These are phyloP conservation scores for Globisporangium acanthophoron DNA, from an alignment of 352 stramenopile species.

Conservation along the genomic window DNA sequence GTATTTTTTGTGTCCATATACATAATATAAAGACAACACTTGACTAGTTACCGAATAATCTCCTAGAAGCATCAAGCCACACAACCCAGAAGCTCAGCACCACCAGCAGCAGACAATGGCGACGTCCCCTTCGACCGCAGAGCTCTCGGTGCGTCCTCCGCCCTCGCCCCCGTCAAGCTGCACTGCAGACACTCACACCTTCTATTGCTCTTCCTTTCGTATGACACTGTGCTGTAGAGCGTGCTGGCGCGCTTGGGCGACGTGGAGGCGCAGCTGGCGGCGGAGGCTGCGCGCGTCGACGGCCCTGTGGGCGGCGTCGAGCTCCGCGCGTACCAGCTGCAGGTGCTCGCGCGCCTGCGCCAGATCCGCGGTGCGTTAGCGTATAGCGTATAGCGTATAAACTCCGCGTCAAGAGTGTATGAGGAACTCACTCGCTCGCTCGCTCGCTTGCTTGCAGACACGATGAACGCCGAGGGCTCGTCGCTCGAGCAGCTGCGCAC, in stretches of 20 bases:
- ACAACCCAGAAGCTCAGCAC: too few relatives aligned
- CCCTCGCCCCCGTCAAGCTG: not conserved
- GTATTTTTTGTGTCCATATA: too few relatives aligned
- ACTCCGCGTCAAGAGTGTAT: too few relatives aligned
- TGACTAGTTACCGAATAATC: too few relatives aligned
- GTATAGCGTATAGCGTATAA: not conserved
- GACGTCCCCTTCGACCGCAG: not conserved
- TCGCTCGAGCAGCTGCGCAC: constrained; percentile 54
- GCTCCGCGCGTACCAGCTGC: constrained; percentile 61
- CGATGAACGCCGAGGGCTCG: constrained; percentile 56
- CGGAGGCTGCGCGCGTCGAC: constrained; percentile 30
- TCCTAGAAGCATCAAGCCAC: not conserved
- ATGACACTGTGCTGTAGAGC: constrained; percentile 18
- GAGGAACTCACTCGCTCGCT: not conserved
- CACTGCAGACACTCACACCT: not conserved
- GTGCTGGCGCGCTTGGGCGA: constrained; percentile 41
- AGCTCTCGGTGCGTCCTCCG: not conserved
- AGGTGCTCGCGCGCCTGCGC: constrained; percentile 56
- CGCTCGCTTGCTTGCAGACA: constrained; percentile 26
- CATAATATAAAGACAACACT: too few relatives aligned
- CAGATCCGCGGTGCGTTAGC: constrained; percentile 38
- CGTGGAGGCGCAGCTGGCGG: constrained; percentile 39
- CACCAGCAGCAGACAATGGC: too few relatives aligned
- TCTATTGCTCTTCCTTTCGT: not conserved
- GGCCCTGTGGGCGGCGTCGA: constrained; percentile 55